Evolutionary conservation across 306 rosid species (phyloP).

Genomic region (Dalbergia cochinchinensis): DNA sequence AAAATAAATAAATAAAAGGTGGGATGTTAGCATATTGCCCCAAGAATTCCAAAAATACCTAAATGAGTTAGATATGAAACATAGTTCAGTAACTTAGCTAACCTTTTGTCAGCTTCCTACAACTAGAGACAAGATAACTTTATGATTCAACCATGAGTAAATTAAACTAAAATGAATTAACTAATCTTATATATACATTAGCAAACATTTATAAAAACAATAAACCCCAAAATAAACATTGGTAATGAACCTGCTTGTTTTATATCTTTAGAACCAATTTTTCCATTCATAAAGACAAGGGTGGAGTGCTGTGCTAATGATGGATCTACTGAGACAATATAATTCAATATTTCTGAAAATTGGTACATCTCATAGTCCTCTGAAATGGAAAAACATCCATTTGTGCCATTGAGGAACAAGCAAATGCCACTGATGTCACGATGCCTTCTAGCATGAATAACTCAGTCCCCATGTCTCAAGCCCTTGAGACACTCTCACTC

Average conservation of each 20-base stretch:
- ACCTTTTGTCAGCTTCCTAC: conserved; percentile 9
- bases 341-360: not conserved
- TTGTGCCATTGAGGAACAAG: conserved; percentile 41
- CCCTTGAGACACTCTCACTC: conserved; percentile 60
- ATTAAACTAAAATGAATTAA: not conserved
- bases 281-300: conserved; percentile 44
- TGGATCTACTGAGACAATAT: conserved; percentile 38
- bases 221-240: conserved; percentile 5
- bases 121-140: conserved; percentile 17
- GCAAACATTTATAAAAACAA: conserved; percentile 15
- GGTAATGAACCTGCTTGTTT: conserved; percentile 43
- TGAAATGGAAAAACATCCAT: conserved; percentile 47
- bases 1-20: not conserved
- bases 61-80: conserved; percentile 10
- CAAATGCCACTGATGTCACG: conserved; percentile 48
- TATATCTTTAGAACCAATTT: conserved; percentile 36
- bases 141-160: not conserved
- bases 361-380: conserved; percentile 41
- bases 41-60: conserved; percentile 19
- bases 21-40: conserved; percentile 29
- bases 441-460: conserved; percentile 53
- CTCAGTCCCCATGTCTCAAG: conserved; percentile 77
- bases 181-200: not conserved
- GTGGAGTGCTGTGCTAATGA: conserved; percentile 44
- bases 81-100: conserved; percentile 19